Conservation (phyloP, 768 basidiomycete species). For the Leccinum longicurvipes region DNA sequence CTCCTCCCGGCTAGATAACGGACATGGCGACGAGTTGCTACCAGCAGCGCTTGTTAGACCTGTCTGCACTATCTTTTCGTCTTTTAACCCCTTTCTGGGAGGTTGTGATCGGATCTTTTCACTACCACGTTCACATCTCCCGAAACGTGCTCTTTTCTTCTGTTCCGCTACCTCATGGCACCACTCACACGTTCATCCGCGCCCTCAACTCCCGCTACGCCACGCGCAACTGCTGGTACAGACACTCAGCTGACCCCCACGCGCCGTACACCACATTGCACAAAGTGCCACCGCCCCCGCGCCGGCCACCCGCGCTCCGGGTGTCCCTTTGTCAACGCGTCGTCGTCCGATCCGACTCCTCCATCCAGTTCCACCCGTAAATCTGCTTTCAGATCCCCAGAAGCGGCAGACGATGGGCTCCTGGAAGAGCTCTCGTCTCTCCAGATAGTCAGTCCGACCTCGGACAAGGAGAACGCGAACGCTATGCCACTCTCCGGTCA, state of each 20-base stretch:
- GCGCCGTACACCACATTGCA: slow-evolving; percentile 53
- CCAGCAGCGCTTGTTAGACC: neutral
- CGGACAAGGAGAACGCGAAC: slow-evolving; percentile 6
- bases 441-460: slow-evolving; percentile 32
- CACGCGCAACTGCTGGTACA: slow-evolving; percentile 10
- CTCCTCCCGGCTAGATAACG: neutral
- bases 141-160: neutral
- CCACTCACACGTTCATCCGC: slow-evolving; percentile 30
- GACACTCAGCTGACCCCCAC: slow-evolving; percentile 28
- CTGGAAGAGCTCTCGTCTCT: slow-evolving; percentile 46
- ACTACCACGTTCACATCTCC: slow-evolving; percentile 2
- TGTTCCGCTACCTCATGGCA: slow-evolving; percentile 14
- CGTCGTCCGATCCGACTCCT: slow-evolving; percentile 6
- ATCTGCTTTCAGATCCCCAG: neutral
- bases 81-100: neutral
- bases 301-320: slow-evolving; percentile 62
- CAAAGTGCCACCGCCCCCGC: slow-evolving; percentile 51
- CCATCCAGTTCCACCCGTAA: slow-evolving; percentile 14
- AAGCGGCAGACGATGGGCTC: slow-evolving; percentile 28
- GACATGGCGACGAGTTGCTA: neutral
- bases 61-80: no score
- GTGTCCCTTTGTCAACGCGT: slow-evolving; percentile 45
- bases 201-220: slow-evolving; percentile 28
- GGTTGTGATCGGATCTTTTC: neutral
- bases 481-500: slow-evolving; percentile 1